Percentiles rank a stretch among this genome's conserved stretches.
Conservation (phyloP, 495 filamentous ascomycete species). For the Aspergillus saccharolyticus region DNA sequence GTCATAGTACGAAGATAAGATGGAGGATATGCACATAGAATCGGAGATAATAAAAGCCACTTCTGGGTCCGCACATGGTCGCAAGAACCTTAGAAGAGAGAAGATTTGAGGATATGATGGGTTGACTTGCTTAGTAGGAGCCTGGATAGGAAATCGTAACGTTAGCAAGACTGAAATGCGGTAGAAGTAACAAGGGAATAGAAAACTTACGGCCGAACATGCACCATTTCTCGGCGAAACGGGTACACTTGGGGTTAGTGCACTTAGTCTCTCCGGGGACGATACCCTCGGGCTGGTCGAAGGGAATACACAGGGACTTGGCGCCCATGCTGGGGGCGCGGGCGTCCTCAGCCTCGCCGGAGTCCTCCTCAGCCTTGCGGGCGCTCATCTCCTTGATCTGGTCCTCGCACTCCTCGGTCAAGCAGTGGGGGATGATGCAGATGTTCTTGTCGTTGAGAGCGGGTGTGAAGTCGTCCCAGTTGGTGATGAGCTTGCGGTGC, state of each 20-base stretch:
- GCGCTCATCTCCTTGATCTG: constrained; percentile 86
- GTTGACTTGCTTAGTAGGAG: constrained; percentile 29
- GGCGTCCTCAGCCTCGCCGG: constrained; percentile 66
- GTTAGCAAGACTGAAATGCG: constrained; percentile 9
- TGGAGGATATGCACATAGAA: constrained; percentile 4
- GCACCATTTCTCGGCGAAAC: constrained; percentile 71
- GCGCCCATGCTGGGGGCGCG: constrained; percentile 92
- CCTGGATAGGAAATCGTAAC: constrained; percentile 15
- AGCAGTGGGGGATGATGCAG: constrained; percentile 79
- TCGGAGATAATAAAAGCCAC: not conserved
- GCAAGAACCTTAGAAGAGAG: too few relatives aligned
- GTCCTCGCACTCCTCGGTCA: constrained; percentile 80
- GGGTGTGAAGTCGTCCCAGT: constrained; percentile 87
- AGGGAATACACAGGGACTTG: constrained; percentile 95
- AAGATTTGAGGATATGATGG: not conserved
- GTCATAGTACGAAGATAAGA: constrained; percentile 11
- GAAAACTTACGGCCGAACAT: constrained; percentile 67
- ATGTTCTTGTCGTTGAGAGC: constrained; percentile 88
- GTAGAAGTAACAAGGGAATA: not conserved
- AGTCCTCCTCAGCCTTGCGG: constrained; percentile 60
- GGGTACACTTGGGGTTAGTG: constrained; percentile 74
- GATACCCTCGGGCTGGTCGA: constrained; percentile 84
- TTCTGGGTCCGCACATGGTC: too few relatives aligned
- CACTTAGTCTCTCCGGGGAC: constrained; percentile 80
- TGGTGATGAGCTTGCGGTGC: constrained; percentile 73